Percentiles rank a stretch among this genome's conserved stretches.
Conservation (phyloP, 1,139 yeast species). For the Blastobotrys proliferans region DNA sequence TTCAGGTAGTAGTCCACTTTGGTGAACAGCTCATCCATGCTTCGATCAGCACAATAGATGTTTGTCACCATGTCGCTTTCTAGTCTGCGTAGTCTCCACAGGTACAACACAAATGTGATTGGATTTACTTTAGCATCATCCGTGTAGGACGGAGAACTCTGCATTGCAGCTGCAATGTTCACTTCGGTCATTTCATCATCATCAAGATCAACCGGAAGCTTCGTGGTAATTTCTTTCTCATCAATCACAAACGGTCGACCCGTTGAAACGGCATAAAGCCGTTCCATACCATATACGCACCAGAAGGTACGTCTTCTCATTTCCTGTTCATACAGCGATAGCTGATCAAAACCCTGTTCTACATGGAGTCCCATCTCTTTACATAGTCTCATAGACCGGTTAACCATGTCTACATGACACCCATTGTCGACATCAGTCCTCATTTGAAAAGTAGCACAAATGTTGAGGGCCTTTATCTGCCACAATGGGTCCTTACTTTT, state of each 20-base stretch:
- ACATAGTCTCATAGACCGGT: constrained; percentile 44
- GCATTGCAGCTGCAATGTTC: neutral
- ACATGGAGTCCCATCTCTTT: constrained; percentile 24
- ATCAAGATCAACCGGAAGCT: constrained; percentile 43
- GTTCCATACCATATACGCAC: constrained; percentile 54
- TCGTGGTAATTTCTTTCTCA: constrained; percentile 43
- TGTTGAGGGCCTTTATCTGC: constrained; percentile 46
- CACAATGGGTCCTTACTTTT: constrained; percentile 37
- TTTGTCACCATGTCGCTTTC: constrained; percentile 54
- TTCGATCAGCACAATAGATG: constrained; percentile 40
- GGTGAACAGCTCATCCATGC: constrained; percentile 26
- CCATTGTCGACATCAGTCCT: constrained; percentile 56
- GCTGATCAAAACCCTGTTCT: constrained; percentile 19
- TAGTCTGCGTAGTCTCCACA: constrained; percentile 48
- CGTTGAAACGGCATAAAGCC: constrained; percentile 55
- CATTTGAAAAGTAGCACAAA: constrained; percentile 49
- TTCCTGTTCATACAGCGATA: constrained; percentile 34
- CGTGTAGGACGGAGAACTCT: neutral
- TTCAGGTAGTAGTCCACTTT: constrained; percentile 27
- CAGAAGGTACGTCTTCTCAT: constrained; percentile 51
- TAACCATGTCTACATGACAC: constrained; percentile 47
- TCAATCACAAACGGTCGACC: constrained; percentile 50
- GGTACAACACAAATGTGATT: constrained; percentile 48
- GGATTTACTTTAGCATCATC: constrained; percentile 15
- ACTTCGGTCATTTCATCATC: constrained; percentile 23